These are phyloP conservation scores for Chaetomiaceae sp. DNA, from an alignment of 2,329 filamentous ascomycete genomes.

Conservation along the genomic window DNA sequence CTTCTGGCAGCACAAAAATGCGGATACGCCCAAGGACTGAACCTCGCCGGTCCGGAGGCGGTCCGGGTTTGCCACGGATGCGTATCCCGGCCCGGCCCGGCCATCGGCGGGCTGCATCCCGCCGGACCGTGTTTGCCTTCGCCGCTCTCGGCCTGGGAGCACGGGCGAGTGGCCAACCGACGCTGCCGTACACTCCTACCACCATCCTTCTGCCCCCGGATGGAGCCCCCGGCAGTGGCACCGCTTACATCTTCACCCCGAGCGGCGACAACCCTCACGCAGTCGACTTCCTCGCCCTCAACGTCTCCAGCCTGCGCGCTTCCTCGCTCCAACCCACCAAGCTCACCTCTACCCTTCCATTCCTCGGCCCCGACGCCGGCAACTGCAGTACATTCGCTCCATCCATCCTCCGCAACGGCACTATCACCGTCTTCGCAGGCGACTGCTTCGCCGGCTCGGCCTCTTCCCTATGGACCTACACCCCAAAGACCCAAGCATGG, in stretches of 20 bases:
- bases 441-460: conserved; percentile 56
- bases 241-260: conserved; percentile 68
- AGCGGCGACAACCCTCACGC: conserved; percentile 34
- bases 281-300: conserved; percentile 58
- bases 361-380: conserved; percentile 44
- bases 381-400: conserved; percentile 59
- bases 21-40: not conserved
- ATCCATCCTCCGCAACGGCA: conserved; percentile 61
- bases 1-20: conserved; percentile 2
- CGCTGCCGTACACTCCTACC: conserved; percentile 73
- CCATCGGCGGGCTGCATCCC: conserved; percentile 18
- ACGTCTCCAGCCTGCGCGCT: conserved; percentile 55
- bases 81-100: not conserved
- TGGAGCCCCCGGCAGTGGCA: conserved; percentile 33
- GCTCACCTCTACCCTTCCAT: conserved; percentile 57
- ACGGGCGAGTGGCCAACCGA: conserved; percentile 13
- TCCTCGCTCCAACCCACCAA: conserved; percentile 42
- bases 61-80: not conserved
- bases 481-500: conserved; percentile 40
- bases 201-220: conserved; percentile 59
- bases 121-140: not conserved
- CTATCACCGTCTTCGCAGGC: conserved; percentile 70
- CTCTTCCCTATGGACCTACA: conserved; percentile 65
- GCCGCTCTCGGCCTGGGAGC: not conserved
- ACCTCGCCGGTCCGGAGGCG: not conserved